These are phyloP conservation scores for Podila clonocystis DNA, from an alignment of 192 early-diverging fungal species.

Conservation along the genomic window DNA sequence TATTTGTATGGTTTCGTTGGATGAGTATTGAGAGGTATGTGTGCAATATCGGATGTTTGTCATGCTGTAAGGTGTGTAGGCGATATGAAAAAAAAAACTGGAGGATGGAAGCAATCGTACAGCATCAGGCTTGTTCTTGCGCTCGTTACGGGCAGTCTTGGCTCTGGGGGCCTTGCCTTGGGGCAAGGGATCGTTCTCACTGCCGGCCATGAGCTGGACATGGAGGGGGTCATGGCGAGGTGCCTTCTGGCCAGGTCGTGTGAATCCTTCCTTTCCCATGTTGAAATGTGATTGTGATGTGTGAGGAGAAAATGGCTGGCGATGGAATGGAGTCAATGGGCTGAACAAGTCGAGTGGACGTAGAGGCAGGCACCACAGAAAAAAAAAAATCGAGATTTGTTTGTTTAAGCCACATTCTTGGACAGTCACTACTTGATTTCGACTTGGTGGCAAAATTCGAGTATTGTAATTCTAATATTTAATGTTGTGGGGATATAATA, in stretches of 20 bases:
- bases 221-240: conserved; percentile 88
- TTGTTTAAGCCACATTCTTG: neutral
- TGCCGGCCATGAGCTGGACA: conserved; percentile 76
- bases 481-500: neutral
- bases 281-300: neutral
- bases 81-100: neutral
- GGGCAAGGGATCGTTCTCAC: conserved; percentile 58
- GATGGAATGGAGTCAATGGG: neutral
- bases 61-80: neutral
- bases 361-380: conserved; percentile 2
- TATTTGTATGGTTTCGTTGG: neutral
- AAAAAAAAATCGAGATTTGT: neutral
- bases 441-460: neutral
- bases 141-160: conserved; percentile 52
- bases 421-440: neutral
- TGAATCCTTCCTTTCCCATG: conserved; percentile 64
- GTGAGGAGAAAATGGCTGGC: neutral
- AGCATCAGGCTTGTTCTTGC: conserved; percentile 63
- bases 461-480: too few relatives aligned
- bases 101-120: conserved; percentile 29
- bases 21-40: too few relatives aligned
- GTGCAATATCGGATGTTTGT: conserved; percentile 1
- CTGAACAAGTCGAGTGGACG: neutral
- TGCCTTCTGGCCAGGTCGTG: conserved; percentile 38
- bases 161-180: conserved; percentile 61